Base-by-base conservation (phyloP, 352 stramenopile species). In the Pythium monospermum region DNA sequence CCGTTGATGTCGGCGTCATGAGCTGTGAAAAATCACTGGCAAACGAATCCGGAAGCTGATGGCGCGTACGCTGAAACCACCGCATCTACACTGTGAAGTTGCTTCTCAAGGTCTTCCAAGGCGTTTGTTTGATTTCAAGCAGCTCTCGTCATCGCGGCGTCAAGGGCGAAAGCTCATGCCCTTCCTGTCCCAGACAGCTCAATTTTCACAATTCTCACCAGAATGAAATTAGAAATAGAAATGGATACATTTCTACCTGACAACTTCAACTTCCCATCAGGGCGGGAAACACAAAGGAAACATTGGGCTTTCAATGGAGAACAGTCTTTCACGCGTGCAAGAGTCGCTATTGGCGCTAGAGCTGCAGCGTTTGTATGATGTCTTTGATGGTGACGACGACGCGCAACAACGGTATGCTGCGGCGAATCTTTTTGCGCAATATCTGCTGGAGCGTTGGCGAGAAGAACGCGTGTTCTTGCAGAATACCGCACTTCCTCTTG, bases 161-260 rank as follows among this genome's bases (percentile, higher is more conserved):
- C n/a, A n/a, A n/a, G n/a, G n/a, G n/a, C n/a, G n/a, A n/a, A n/a
- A n/a, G n/a, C n/a, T n/a, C n/a, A n/a, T n/a, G n/a, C n/a, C n/a
- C n/a, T n/a, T n/a, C n/a, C n/a, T n/a, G n/a, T n/a, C n/a, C n/a
- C n/a, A n/a, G n/a, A n/a, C n/a, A n/a, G n/a, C n/a, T n/a, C n/a
- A n/a, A n/a, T n/a, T n/a, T n/a, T n/a, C n/a, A n/a, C n/a, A n/a
- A n/a, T n/a, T n/a, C n/a, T n/a, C n/a, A n/a, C n/a, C n/a, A n/a
- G n/a, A n/a, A n/a, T n/a, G n/a, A n/a, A n/a, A n/a, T n/a, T 35
- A 35, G 30, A 35, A 35, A 35, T 56, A 56, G 49, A 56, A 64
- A 71, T 54, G 62, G 49, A 35, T 60, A 68, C 66, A 18, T 45
- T 51, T 50, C 50, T 58, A 57, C 39, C 25, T 19, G 31, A 27